These are phyloP conservation scores for Talaromyces sp. DNA, from an alignment of 2,329 filamentous ascomycete genomes.

Conservation along the genomic window DNA sequence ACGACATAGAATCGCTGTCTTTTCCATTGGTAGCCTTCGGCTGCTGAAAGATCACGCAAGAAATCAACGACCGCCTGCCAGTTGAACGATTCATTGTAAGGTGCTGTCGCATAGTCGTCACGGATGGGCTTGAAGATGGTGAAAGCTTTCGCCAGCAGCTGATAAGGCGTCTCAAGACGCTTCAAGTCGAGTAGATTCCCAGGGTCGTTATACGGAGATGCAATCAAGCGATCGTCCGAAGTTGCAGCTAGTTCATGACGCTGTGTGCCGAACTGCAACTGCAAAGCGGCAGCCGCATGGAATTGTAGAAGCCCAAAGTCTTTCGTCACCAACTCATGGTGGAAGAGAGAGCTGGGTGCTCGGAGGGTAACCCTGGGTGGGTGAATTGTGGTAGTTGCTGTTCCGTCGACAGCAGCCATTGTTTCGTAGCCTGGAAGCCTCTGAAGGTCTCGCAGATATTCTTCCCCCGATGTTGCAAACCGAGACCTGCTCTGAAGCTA, in stretches of 20 bases:
- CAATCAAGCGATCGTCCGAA: constrained; percentile 49
- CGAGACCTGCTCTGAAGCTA: not conserved
- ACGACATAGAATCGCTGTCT: constrained; percentile 74
- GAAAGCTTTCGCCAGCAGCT: constrained; percentile 69
- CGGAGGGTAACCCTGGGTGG: constrained; percentile 14
- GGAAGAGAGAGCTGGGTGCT: constrained; percentile 22
- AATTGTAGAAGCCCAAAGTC: constrained; percentile 35
- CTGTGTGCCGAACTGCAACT: constrained; percentile 24
- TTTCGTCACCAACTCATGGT: constrained; percentile 32
- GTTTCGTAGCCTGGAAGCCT: not conserved
- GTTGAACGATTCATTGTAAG: constrained; percentile 74
- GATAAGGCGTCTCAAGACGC: constrained; percentile 62
- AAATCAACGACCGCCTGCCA: constrained; percentile 63
- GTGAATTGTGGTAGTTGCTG: constrained; percentile 2
- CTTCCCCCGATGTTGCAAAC: not conserved
- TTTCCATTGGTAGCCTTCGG: constrained; percentile 55
- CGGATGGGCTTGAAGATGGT: constrained; percentile 60
- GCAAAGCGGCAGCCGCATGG: constrained; percentile 32
- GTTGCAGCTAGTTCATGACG: constrained; percentile 18
- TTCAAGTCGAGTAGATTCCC: constrained; percentile 71
- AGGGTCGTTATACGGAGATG: constrained; percentile 71
- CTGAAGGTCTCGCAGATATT: not conserved
- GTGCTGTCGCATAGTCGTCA: constrained; percentile 70
- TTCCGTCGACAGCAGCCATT: constrained; percentile 4
- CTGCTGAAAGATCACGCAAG: constrained; percentile 52